phyloP scores from a whole-genome alignment of 73 alveolate genomes.

The Urostyla sp. region DNA sequence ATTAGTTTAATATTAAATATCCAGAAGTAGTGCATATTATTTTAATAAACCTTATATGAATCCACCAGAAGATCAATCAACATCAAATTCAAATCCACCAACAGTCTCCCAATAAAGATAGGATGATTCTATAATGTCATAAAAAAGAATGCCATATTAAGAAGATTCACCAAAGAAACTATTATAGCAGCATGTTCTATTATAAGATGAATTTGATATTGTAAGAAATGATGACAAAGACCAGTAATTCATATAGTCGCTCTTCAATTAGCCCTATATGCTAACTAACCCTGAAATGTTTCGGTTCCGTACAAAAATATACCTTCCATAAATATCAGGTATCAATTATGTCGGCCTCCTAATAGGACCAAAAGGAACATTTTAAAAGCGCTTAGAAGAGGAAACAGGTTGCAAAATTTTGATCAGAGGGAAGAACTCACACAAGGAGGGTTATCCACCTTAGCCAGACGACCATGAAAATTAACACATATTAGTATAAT shows the following conservation, averaged over 20 bases:
- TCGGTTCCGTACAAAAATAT: constrained; percentile 74
- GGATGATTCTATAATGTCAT: no score
- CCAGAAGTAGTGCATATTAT: no score
- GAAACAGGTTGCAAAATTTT: constrained; percentile 88
- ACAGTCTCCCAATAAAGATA: no score
- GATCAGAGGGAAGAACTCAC: constrained; percentile 91
- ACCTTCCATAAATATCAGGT: constrained; percentile 86
- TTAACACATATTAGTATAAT: constrained; percentile 88
- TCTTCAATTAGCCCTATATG: constrained; percentile 47
- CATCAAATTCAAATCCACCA: no score
- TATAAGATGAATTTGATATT: no score
- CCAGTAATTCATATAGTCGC: constrained; percentile 9
- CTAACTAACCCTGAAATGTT: constrained; percentile 54
- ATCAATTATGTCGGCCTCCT: constrained; percentile 92
- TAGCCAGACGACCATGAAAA: constrained; percentile 92
- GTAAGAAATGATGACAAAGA: background rate
- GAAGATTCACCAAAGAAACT: no score
- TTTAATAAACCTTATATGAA: no score
- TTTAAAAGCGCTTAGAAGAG: constrained; percentile 89
- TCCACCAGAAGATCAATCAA: no score
- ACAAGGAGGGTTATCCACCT: constrained; percentile 92
- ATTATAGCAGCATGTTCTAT: no score
- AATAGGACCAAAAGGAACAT: constrained; percentile 95
- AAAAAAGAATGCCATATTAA: no score
- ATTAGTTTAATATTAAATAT: no score